Evolutionary conservation across 768 basidiomycete genomes (phyloP), one percentile per base, ranked within the genome.

Genomic region (Boletus subcaerulescens): DNA sequence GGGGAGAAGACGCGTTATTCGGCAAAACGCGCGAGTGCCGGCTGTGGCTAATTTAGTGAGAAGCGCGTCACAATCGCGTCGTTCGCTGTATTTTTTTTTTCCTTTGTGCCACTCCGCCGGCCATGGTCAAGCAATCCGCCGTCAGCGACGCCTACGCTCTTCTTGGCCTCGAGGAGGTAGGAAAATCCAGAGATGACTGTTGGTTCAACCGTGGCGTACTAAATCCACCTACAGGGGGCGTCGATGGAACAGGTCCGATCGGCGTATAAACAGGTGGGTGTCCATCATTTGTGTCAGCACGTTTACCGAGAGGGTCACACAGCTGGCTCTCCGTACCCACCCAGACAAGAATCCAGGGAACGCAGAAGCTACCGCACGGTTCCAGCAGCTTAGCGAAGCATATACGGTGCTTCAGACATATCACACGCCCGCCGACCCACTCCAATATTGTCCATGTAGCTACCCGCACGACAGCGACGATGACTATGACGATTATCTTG

Each of bases 311-410:
- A 4, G 42, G 22, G 32, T 42, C 36, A 14, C 43, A 29, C 51
- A 87, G 83, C 73, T 84, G 50, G 87, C 87, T 5, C 73, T 89
- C 22, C 77, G 77, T 18, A 86, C 82, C 0, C 89, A 91, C 71
- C 88, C 89, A 9, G 89, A 89, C 72, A 90, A 89, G 73, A 89
- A 89, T 55, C 83, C 77, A 0, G 78, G 78, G 40, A 81, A 89
- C 59, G 77, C 77, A 39, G 74, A 77, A 59, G 88, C 87, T 44
- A 89, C 88, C 38, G 76, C 75, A 4, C 76, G 85, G 65, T 91
- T 91, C 63, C 88, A 91, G 69, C 71, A 74, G 48, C 67, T 92
- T 43, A 78, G 85, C 55, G 85, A 82, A 53, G 88, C 89, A 5
- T 92, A 89, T 71, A 76, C 79, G 44, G 65, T 80, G 31, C 74